These are phyloP conservation scores for Thalassia testudinum DNA, from an alignment of 116 monocot species.

Conservation along the genomic window DNA sequence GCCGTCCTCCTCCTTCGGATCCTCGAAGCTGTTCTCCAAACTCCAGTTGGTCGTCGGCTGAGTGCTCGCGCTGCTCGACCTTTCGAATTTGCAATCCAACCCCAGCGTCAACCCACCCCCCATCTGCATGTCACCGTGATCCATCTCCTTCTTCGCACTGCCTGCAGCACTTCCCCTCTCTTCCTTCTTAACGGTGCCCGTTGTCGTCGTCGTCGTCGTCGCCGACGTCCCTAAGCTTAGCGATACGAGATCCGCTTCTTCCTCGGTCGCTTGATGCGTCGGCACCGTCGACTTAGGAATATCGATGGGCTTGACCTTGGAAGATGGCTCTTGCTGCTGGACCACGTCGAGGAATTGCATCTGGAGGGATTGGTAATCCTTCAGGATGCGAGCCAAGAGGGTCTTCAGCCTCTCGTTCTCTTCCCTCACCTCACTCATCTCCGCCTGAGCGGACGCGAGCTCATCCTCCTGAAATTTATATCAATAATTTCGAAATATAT, in stretches of 20 bases:
- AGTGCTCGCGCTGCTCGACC: background rate
- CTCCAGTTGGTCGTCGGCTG: conserved; percentile 8
- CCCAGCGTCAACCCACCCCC: conserved; percentile 10
- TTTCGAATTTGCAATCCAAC: conserved; percentile 27
- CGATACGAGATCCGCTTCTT: conserved; percentile 17
- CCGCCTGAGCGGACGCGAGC: conserved; percentile 41
- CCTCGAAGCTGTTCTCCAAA: conserved; percentile 25
- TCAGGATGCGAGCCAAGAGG: conserved; percentile 28
- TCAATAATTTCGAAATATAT: too few species aligned
- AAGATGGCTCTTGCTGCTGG: background rate
- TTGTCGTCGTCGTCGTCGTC: background rate
- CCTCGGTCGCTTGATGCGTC: background rate
- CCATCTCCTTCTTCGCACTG: too few species aligned
- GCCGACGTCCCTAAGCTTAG: conserved; percentile 28
- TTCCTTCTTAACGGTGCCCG: background rate
- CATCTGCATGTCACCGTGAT: background rate
- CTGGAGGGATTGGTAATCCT: conserved; percentile 65
- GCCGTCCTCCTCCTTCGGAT: conserved; percentile 7
- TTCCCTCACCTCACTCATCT: conserved; percentile 74
- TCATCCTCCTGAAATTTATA: conserved; percentile 9
- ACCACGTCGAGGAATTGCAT: conserved; percentile 33
- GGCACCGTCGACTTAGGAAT: background rate
- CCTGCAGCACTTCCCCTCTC: background rate
- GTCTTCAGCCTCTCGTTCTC: conserved; percentile 80
- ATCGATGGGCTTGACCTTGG: background rate